phyloP scores from a whole-genome alignment of 2,329 filamentous ascomycete species.

The Phaeomoniella chlamydospora region DNA sequence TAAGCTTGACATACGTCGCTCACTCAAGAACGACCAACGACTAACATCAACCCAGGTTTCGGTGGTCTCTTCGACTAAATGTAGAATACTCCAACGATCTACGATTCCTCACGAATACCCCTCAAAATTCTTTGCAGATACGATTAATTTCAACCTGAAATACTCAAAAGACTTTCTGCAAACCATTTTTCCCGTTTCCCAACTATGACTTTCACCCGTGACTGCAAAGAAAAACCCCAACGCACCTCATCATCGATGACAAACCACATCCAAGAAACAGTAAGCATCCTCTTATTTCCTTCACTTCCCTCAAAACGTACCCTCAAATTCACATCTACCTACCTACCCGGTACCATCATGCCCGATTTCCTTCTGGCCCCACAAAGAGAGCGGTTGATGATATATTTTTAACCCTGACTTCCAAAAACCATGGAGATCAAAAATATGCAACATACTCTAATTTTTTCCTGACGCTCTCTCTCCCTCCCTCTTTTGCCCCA shows the following conservation, averaged over 20 bases:
- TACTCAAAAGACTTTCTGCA: conserved; percentile 19
- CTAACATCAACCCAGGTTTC: conserved; percentile 43
- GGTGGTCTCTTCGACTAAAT: conserved; percentile 63
- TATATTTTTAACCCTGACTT: conserved; percentile 51
- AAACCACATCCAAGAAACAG: conserved; percentile 1
- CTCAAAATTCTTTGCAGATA: conserved; percentile 4
- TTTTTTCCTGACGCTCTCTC: conserved; percentile 50
- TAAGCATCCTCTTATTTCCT: conserved; percentile 8
- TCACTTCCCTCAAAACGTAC: no score
- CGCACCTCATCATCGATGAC: no score
- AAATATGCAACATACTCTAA: conserved; percentile 54
- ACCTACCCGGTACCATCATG: no score
- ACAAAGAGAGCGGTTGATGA: conserved; percentile 39
- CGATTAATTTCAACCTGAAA: conserved; percentile 8
- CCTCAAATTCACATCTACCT: no score
- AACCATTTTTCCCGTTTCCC: conserved; percentile 17
- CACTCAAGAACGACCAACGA: conserved; percentile 30
- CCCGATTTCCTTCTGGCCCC: conserved; percentile 1
- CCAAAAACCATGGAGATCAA: conserved; percentile 42
- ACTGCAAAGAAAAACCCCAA: conserved; percentile 16
- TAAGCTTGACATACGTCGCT: conserved; percentile 29
- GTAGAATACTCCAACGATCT: background rate
- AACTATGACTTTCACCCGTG: conserved; percentile 8
- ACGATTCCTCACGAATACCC: conserved; percentile 5
- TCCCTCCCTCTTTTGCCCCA: no score